These are phyloP conservation scores for Salix arbutifolia DNA, from an alignment of 345 rosid genomes.

Conservation along the genomic window DNA sequence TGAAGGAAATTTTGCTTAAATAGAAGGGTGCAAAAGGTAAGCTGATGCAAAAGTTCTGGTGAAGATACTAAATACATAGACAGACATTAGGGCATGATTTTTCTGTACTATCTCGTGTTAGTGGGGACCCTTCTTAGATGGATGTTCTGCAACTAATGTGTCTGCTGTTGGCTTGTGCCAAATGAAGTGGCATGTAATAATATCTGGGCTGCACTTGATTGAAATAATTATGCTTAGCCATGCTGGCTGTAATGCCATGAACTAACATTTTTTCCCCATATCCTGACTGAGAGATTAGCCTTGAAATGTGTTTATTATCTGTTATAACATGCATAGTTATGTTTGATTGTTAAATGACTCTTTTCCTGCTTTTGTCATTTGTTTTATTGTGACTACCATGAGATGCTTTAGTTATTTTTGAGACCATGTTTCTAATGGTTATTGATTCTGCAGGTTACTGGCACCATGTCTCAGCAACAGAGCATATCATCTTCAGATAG, in stretches of 20 bases:
- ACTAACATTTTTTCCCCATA: not conserved
- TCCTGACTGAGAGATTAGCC: not conserved
- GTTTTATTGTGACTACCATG: not conserved
- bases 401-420: not conserved
- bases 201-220: not conserved
- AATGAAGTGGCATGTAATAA: not conserved
- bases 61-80: too few species aligned
- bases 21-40: not conserved
- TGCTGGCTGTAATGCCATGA: not conserved
- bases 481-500: slow-evolving; percentile 29
- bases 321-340: not conserved
- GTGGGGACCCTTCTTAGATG: not conserved
- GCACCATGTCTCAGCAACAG: slow-evolving; percentile 26
- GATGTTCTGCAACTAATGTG: not conserved
- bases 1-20: not conserved
- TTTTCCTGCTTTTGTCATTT: not conserved
- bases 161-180: not conserved
- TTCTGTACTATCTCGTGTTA: not conserved
- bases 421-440: not conserved
- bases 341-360: not conserved
- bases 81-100: too few species aligned
- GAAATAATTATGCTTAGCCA: not conserved
- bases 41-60: not conserved
- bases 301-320: not conserved
- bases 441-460: slow-evolving; percentile 26